Conservation (phyloP, 2,329 filamentous ascomycete genomes). For the Albophoma yamanashiensis region DNA sequence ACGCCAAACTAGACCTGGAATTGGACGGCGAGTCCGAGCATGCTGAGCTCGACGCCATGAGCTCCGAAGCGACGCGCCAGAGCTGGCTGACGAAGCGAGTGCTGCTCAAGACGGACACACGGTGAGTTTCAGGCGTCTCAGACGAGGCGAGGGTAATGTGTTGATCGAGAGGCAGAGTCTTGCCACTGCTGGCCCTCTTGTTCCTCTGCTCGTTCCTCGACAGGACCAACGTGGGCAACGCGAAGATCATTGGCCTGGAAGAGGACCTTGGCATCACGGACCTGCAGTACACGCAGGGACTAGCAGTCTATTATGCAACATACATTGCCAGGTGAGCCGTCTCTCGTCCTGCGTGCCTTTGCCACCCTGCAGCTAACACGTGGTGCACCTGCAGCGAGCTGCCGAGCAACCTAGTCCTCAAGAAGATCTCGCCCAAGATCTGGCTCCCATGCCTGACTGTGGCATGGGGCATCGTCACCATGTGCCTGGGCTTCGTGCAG, state of each 20-base stretch:
- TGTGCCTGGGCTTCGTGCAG: constrained; percentile 44
- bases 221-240: constrained; percentile 65
- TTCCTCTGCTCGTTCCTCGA: constrained; percentile 57
- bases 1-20: constrained; percentile 1
- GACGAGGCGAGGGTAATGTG: neutral
- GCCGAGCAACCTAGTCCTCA: constrained; percentile 53
- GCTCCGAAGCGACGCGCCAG: constrained; percentile 2
- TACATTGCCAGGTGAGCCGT: constrained; percentile 44
- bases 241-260: constrained; percentile 53
- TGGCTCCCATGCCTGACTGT: constrained; percentile 49
- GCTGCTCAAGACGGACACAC: constrained; percentile 17
- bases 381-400: constrained; percentile 35
- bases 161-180: constrained; percentile 30
- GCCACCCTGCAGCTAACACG: neutral
- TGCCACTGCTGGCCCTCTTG: constrained; percentile 52
- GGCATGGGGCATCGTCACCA: constrained; percentile 47
- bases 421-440: constrained; percentile 46
- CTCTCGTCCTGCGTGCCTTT: neutral
- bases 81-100: constrained; percentile 12
- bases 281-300: constrained; percentile 51
- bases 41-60: constrained; percentile 7
- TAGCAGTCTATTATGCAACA: constrained; percentile 55
- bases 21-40: constrained; percentile 10
- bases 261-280: constrained; percentile 45
- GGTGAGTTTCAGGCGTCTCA: constrained; percentile 2